Evolutionary conservation across 805 yeast species (phyloP), one percentile per base, ranked within the genome.

Genomic region (Suhomyces kilbournensis): DNA sequence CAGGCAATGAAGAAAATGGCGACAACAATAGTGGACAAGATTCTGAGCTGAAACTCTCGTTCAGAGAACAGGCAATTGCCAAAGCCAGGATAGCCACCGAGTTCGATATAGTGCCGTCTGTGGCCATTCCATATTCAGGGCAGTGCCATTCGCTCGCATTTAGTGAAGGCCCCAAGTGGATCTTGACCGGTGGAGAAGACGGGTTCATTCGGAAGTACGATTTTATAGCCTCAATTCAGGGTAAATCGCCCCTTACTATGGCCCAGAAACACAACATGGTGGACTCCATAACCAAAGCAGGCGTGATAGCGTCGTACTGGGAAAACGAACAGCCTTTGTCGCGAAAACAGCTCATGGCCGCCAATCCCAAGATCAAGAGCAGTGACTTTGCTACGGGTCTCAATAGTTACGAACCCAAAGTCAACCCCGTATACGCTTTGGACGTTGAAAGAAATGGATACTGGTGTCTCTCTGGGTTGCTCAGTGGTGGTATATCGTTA

Each of bases 141-240:
- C 85, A 88, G 25, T 86, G 94, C 30, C 90, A 90, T 68, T 80
- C 94, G 2, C 59, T 93, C 34, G 86, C 92, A 1, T 73, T 90
- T 45, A 81, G 96, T 1, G 82, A 81, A 60, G 96, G 96, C 5
- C 85, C 91, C 42, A 85, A 85, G 63, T 92, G 91, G 86, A 75
- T 94, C 39, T 86, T 92, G 61, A 86, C 97, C 0, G 99, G 99
- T 19, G 98, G 98, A 8, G 93, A 88, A 58, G 99, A 94, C 68
- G 99, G 99, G 4, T 89, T 84, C 61, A 88, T 94, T 32, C 76
- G 99, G 46, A 91, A 88, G 64, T 94, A 86, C 70, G 97, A 94
- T 69, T 86, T 94, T 56, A 78, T 85, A 39, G 86, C 86, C 32
- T 87, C 97, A 1, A 80, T 94, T 22, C 92, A 88, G 61, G 97